Base-by-base conservation (phyloP, 768 basidiomycete species). In the Mycena capillaripes region DNA sequence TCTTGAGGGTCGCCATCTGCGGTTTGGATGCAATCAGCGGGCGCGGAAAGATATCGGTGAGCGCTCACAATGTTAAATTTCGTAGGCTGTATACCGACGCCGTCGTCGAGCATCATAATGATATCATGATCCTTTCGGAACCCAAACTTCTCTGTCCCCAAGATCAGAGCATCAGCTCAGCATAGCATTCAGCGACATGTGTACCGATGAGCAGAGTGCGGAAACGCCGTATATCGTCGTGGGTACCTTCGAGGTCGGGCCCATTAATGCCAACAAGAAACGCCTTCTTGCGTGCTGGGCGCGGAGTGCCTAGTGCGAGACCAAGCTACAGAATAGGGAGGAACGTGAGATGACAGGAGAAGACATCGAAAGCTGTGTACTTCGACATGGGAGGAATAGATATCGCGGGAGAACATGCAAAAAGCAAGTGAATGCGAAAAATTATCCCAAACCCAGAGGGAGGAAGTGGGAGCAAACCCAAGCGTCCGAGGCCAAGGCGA, bases 51-150 rank as follows among this genome's bases (percentile, higher is more conserved):
- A 19, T 52, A 8, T 9, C 8, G 27, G 4, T 16, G 2, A 9
- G 5, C 23, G 4, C 65, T 66, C 30, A 66, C 65, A 16, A 66
- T 66, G 27, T 66, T 58, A 27, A 12, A n/a, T 58, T 36, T 38
- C 4, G 65, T 66, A 0, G 65, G 65, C 10, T 42, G n/a, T 21
- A 10, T 11, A 27, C 23, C 32, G n/a, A 36, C 56, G 23, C 65
- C 65, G 10, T 66, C 42, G 32, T 66, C 65, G 44, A 66, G 40
- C 65, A 66, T 57, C 32, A 58, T 50, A 10, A 46, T 66, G 16
- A 66, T 58, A 42, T 36, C 19, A 0, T 34, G 10, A 23, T 32
- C 23, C n/a, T n/a, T n/a, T 21, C 36, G 14, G 34, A 66, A 66
- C 19, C 32, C 65, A 44, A 65, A 65, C 16, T 42, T 65, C 1